Percentiles rank a stretch among this genome's conserved stretches.
phyloP scores from a whole-genome alignment of 192 early-diverging fungal species.

The Coemansia sp. region DNA sequence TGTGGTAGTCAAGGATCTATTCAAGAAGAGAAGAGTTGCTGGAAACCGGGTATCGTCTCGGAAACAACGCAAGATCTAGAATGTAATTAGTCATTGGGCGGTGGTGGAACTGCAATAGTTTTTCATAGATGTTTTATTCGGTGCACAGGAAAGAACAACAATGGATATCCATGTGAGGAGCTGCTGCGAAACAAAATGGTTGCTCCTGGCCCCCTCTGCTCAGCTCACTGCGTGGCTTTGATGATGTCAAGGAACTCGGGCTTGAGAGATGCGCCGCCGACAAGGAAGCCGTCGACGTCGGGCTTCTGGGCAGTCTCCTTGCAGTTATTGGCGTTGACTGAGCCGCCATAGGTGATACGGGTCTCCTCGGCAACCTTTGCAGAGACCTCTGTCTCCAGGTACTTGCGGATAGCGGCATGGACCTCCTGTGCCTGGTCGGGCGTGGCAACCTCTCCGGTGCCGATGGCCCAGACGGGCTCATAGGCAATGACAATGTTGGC shows the following conservation, averaged over 20 bases:
- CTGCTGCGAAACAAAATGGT: too few species aligned
- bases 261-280: conserved; percentile 98
- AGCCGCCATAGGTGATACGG: conserved; percentile 96
- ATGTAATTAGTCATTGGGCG: background rate
- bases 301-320: conserved; percentile 74
- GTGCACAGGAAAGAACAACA: too few species aligned
- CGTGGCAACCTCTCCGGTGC: conserved; percentile 97
- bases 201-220: too few species aligned
- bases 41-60: conserved; percentile 28
- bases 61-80: conserved; percentile 28
- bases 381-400: conserved; percentile 83
- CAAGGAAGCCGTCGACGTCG: conserved; percentile 99
- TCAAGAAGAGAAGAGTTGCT: conserved; percentile 43
- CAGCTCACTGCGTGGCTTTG: conserved; percentile 33
- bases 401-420: conserved; percentile 83
- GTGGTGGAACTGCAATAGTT: background rate
- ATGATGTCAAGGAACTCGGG: conserved; percentile 78
- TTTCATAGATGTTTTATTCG: too few species aligned
- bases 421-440: conserved; percentile 96
- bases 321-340: conserved; percentile 87
- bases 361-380: conserved; percentile 81
- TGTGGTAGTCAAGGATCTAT: conserved; percentile 12
- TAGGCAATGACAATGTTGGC: conserved; percentile 94
- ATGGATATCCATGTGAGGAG: too few species aligned
- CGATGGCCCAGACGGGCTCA: conserved; percentile 99